These are phyloP conservation scores for Tolypocladium album DNA, from an alignment of 2,329 filamentous ascomycete species.

Conservation along the genomic window DNA sequence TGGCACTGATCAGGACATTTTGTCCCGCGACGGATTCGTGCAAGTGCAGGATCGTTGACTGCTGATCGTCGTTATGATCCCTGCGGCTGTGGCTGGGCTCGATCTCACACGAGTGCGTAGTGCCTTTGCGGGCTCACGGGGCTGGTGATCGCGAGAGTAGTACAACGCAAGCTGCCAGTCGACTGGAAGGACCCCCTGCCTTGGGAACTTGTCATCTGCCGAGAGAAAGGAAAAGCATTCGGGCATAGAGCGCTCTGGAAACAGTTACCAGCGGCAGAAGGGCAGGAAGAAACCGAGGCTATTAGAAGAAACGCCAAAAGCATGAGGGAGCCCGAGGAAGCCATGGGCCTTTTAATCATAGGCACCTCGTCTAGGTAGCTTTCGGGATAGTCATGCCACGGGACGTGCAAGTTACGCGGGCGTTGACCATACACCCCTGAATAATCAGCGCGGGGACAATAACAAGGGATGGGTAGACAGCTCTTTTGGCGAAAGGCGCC, in stretches of 20 bases:
- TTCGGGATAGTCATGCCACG: slow-evolving; percentile 4
- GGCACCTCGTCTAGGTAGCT: neutral
- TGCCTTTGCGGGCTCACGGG: neutral
- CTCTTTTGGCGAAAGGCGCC: neutral
- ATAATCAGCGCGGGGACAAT: slow-evolving; percentile 2
- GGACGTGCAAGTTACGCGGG: slow-evolving; percentile 4
- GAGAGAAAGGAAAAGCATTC: slow-evolving; percentile 9
- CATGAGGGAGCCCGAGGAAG: slow-evolving; percentile 18
- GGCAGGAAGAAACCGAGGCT: slow-evolving; percentile 34
- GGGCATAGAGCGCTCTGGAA: slow-evolving; percentile 10
- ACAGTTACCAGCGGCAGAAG: slow-evolving; percentile 15
- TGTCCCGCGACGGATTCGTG: slow-evolving; percentile 4
- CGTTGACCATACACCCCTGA: slow-evolving; percentile 3
- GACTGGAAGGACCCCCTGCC: neutral
- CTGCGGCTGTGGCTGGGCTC: slow-evolving; percentile 15
- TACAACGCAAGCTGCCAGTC: slow-evolving; percentile 1
- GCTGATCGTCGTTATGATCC: slow-evolving; percentile 27
- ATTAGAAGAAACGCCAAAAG: slow-evolving; percentile 24
- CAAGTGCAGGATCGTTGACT: slow-evolving; percentile 19
- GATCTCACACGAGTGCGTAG: slow-evolving; percentile 12
- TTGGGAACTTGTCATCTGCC: neutral
- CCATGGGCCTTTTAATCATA: slow-evolving; percentile 13
- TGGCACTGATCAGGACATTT: neutral
- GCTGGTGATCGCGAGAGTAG: neutral
- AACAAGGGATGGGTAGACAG: slow-evolving; percentile 6